Evolutionary conservation across 225 moss, liverwort and hornwort genomes (phyloP).

Genomic region (Lunularia cruciata): DNA sequence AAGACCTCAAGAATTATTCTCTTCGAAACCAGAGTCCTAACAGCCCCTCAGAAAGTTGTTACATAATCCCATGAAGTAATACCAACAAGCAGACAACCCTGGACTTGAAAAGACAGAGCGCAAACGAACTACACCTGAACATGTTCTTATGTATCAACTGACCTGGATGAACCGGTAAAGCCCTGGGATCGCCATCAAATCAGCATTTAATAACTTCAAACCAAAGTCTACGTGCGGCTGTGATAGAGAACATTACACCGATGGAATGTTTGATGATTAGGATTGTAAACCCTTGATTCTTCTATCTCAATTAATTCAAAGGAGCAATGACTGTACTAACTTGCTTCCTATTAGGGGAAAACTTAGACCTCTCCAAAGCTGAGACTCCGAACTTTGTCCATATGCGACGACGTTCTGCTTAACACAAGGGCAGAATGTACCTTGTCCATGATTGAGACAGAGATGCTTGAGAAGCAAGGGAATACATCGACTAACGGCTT

Average conservation of each 20-base stretch:
- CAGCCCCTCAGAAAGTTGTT: not conserved
- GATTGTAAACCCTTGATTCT: not conserved
- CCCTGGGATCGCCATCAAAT: conserved; percentile 97
- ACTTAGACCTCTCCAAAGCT: not conserved
- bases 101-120: not conserved
- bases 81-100: not conserved
- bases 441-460: conserved; percentile 94
- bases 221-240: conserved; percentile 99
- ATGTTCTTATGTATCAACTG: conserved; percentile 17
- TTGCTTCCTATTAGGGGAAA: not conserved
- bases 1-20: too few species aligned
- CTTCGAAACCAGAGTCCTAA: not conserved
- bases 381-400: not conserved
- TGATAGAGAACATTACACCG: not conserved
- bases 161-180: conserved; percentile 88
- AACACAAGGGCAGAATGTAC: conserved; percentile 45
- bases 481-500: conserved; percentile 82
- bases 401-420: too few species aligned
- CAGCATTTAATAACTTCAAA: conserved; percentile 86
- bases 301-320: too few species aligned
- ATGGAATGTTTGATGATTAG: too few species aligned
- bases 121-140: not conserved
- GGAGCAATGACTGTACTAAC: not conserved
- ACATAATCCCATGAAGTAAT: not conserved
- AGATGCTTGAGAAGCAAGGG: conserved; percentile 93